Base-by-base conservation (phyloP, 805 yeast genomes). In the Saturnispora bothae region DNA sequence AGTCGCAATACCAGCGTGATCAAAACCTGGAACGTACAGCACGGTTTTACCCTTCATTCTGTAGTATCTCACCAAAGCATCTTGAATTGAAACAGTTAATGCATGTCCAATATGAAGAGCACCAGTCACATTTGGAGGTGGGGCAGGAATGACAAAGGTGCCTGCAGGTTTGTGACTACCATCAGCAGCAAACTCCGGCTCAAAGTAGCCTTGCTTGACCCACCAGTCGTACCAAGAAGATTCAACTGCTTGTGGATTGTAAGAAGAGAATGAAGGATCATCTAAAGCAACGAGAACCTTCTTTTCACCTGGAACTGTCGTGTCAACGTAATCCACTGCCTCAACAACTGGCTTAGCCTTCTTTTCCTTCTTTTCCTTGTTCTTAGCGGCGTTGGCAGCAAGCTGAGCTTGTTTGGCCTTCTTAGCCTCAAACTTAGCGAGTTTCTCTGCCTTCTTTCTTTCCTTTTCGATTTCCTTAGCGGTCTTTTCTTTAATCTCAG, bases 81-180 rank as follows among this genome's bases (percentile, higher is more conserved):
- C 98, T 68, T 92, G 98, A 55, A 92, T 82, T 26, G 97, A 69
- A 44, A 88, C 83, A 14, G 98, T 92, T 59, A 92, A 72, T 21
- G 97, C 98, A 62, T 92, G 98, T 51, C 98, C 98, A 61, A 92
- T 92, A 63, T 92, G 98, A 50, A 92, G 71, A 33, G 97, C 96
- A 65, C 98, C 98, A 34, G 98, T 92, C 47, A 92, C 95, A 60
- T 92, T 92, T 57, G 98, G 98, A 45, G 98, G 98, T 28, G 98
- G 98, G n/a, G 95, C 92, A 28, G 97, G 96, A 52, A 92, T 84
- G 45, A 81, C 71, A 63, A 89, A 92, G 15, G 69, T 56, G 50
- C 97, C 97, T 54, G 76, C 88, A 31, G 92, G 83, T 56, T 79
- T 79, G 48, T 74, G 53, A 33, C 77, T 63, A 33, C 96, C 96